Evolutionary conservation across 2,329 filamentous ascomycete species (phyloP).

Genomic region (Phaeosphaeria sp.): DNA sequence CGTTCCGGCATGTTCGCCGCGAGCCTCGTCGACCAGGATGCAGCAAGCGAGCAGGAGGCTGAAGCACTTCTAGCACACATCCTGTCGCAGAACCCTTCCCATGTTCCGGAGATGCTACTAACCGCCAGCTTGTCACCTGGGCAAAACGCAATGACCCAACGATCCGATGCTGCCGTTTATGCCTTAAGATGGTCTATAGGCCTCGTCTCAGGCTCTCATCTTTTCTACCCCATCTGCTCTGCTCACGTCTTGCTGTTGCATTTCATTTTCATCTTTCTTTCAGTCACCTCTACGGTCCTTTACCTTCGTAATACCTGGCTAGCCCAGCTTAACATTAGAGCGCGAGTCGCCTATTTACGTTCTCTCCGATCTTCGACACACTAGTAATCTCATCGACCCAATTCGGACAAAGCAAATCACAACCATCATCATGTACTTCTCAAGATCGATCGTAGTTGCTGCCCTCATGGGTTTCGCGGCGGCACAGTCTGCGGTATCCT

Average conservation of each 20-base stretch:
- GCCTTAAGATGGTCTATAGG: constrained; percentile 46
- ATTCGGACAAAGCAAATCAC: constrained; percentile 25
- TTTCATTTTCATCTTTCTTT: constrained; percentile 41
- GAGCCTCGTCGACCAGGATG: constrained; percentile 28
- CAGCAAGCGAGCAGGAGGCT: constrained; percentile 35
- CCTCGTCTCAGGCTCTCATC: constrained; percentile 43
- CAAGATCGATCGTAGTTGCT: constrained; percentile 38
- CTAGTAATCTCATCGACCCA: constrained; percentile 33
- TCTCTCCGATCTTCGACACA: constrained; percentile 26
- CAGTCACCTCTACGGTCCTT: constrained; percentile 28
- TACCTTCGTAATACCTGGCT: constrained; percentile 46
- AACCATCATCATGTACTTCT: constrained; percentile 41
- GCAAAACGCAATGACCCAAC: constrained; percentile 32
- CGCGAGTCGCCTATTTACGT: constrained; percentile 45
- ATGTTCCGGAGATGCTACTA: constrained; percentile 41
- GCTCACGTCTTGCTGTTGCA: constrained; percentile 35
- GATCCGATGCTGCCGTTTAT: constrained; percentile 35
- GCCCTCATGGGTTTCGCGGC: constrained; percentile 38
- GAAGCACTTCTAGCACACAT: constrained; percentile 47
- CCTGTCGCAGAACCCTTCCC: constrained; percentile 41
- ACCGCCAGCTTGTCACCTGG: constrained; percentile 33
- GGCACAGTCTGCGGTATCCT: constrained; percentile 28
- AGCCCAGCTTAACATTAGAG: constrained; percentile 44
- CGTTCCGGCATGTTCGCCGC: constrained; percentile 3
- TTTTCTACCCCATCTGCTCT: constrained; percentile 34